These are phyloP conservation scores for Ogataea ganodermae DNA, from an alignment of 805 yeast species.

Conservation along the genomic window DNA sequence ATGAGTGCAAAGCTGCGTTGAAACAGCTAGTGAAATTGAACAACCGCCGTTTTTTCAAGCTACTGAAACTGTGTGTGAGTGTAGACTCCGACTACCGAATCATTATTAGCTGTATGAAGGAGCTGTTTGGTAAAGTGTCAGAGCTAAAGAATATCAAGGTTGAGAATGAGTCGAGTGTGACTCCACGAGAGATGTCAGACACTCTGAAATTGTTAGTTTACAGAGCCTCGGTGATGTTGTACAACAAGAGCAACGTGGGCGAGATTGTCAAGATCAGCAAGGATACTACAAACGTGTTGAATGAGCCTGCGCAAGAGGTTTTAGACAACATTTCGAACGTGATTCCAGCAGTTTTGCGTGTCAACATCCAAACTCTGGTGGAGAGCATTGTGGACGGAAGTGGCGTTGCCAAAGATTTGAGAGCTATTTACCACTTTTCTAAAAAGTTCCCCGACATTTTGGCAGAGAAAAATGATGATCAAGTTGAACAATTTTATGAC, in stretches of 20 bases:
- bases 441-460: conserved; percentile 48
- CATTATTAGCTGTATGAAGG: conserved; percentile 62
- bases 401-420: conserved; percentile 45
- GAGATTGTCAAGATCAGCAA: conserved; percentile 51
- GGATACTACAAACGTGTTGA: conserved; percentile 34
- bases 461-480: conserved; percentile 34
- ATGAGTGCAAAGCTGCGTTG: conserved; percentile 51
- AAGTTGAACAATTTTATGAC: conserved; percentile 41
- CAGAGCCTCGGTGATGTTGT: conserved; percentile 60
- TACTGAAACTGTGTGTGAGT: conserved; percentile 55
- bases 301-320: conserved; percentile 48
- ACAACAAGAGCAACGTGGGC: conserved; percentile 64
- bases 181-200: conserved; percentile 50
- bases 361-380: conserved; percentile 55
- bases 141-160: conserved; percentile 51
- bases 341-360: conserved; percentile 64
- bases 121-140: conserved; percentile 54
- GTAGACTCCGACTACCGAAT: conserved; percentile 61
- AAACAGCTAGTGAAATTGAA: conserved; percentile 54
- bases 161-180: conserved; percentile 34
- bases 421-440: conserved; percentile 60
- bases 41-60: conserved; percentile 58
- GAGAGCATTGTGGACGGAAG: conserved; percentile 19
- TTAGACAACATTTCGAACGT: conserved; percentile 59
- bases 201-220: conserved; percentile 60